Conservation (phyloP, 805 yeast species). For the Alloascoidea hylecoeti region DNA sequence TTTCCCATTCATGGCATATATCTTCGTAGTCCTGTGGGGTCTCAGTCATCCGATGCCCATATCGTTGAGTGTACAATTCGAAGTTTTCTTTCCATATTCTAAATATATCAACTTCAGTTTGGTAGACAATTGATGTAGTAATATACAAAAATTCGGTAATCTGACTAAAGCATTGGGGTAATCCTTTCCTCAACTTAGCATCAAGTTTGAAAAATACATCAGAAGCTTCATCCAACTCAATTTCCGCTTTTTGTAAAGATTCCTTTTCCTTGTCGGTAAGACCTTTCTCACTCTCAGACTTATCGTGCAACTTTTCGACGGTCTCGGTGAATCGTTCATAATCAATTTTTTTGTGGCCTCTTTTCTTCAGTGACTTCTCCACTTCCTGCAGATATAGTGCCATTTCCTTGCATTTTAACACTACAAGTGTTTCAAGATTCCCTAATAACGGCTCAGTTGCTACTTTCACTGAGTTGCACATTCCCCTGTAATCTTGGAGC, state of each 20-base stretch:
- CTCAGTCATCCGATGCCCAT: conserved; percentile 1
- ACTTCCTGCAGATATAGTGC: conserved; percentile 14
- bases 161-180: conserved; percentile 14
- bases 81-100: conserved; percentile 11
- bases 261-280: conserved; percentile 15
- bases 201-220: conserved; percentile 16
- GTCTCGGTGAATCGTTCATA: conserved; percentile 18
- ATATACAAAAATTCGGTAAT: conserved; percentile 17
- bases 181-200: conserved; percentile 11
- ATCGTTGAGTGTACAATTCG: background rate
- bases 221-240: conserved; percentile 15
- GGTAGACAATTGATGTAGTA: conserved; percentile 13
- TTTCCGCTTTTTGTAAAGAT: conserved; percentile 12
- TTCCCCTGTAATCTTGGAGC: conserved; percentile 12
- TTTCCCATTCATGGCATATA: conserved; percentile 15
- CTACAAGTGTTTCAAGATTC: conserved; percentile 10
- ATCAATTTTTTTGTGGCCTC: conserved; percentile 22
- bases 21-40: conserved; percentile 7
- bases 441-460: conserved; percentile 12
- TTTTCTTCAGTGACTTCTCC: conserved; percentile 17
- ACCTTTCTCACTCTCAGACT: conserved; percentile 6
- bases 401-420: conserved; percentile 10
- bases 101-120: conserved; percentile 13
- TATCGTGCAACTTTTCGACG: conserved; percentile 15
- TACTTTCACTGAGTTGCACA: conserved; percentile 10